These are phyloP conservation scores for Penicillium dipodomyicola DNA, from an alignment of 495 filamentous ascomycete species.

Conservation along the genomic window DNA sequence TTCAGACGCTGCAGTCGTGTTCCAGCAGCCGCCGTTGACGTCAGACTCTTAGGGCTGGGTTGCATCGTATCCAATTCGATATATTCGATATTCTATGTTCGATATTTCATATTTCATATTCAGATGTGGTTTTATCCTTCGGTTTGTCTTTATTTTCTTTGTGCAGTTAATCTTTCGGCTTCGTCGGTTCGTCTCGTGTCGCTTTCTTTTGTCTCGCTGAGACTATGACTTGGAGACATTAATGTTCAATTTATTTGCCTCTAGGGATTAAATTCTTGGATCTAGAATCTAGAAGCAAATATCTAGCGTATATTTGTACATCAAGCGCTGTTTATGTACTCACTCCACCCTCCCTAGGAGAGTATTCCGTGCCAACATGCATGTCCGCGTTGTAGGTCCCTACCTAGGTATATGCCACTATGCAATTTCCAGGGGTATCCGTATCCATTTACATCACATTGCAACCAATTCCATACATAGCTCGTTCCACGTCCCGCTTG, in stretches of 20 bases:
- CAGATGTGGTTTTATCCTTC: too few relatives aligned
- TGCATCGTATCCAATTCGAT: neutral
- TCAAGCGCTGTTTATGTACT: neutral
- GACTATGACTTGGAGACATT: neutral
- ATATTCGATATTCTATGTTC: too few relatives aligned
- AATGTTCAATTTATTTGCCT: neutral
- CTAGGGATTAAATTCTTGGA: too few relatives aligned
- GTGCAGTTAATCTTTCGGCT: neutral
- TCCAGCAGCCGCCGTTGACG: conserved; percentile 39
- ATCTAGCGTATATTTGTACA: neutral
- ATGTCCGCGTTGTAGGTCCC: conserved; percentile 2
- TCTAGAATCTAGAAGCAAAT: neutral
- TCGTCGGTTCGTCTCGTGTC: conserved; percentile 2
- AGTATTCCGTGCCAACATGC: neutral
- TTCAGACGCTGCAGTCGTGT: conserved; percentile 21
- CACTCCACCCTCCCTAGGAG: neutral
- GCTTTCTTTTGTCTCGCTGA: neutral
- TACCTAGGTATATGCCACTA: conserved; percentile 20
- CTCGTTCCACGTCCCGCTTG: conserved; percentile 82
- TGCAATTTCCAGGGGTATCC: conserved; percentile 30
- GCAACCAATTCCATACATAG: conserved; percentile 97
- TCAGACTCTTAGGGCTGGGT: conserved; percentile 23
- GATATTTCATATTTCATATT: neutral
- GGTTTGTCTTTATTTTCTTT: neutral
- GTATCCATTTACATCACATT: conserved; percentile 62